These are phyloP conservation scores for Prunus davidiana DNA, from an alignment of 306 rosid species.

Conservation along the genomic window DNA sequence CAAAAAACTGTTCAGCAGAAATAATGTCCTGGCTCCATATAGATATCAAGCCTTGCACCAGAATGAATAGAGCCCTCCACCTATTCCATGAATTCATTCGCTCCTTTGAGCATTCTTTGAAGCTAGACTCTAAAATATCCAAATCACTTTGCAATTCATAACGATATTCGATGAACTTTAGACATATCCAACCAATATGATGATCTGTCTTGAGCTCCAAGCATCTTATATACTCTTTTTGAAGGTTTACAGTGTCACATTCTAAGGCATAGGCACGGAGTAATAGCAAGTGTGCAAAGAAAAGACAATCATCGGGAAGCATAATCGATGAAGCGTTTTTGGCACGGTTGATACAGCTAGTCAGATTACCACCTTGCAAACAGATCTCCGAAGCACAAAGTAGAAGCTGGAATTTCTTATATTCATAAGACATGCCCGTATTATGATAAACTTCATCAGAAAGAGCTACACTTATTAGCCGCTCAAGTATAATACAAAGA, in stretches of 20 bases:
- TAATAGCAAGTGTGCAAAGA: conserved; percentile 75
- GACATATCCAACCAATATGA: conserved; percentile 84
- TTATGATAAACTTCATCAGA: conserved; percentile 43
- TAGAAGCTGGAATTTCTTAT: conserved; percentile 72
- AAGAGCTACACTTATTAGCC: conserved; percentile 58
- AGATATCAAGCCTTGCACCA: conserved; percentile 59
- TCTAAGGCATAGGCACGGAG: conserved; percentile 70
- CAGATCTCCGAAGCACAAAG: conserved; percentile 92
- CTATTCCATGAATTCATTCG: conserved; percentile 36
- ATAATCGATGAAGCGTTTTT: conserved; percentile 52
- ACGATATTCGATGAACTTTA: conserved; percentile 62
- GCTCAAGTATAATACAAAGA: conserved; percentile 55
- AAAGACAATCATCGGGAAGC: conserved; percentile 60
- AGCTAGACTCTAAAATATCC: conserved; percentile 43
- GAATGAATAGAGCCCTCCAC: conserved; percentile 60
- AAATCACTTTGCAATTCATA: conserved; percentile 41
- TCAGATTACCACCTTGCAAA: conserved; percentile 60
- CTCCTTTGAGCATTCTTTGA: conserved; percentile 44
- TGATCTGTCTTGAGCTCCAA: conserved; percentile 68
- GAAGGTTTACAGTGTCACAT: conserved; percentile 51
- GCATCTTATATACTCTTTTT: conserved; percentile 57
- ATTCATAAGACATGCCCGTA: conserved; percentile 40
- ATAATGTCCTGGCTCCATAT: conserved; percentile 52
- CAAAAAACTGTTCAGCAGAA: conserved; percentile 68
- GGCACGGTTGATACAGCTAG: conserved; percentile 59